Base-by-base conservation (phyloP, 148 eudicot species). In the Rhododendron henanense region DNA sequence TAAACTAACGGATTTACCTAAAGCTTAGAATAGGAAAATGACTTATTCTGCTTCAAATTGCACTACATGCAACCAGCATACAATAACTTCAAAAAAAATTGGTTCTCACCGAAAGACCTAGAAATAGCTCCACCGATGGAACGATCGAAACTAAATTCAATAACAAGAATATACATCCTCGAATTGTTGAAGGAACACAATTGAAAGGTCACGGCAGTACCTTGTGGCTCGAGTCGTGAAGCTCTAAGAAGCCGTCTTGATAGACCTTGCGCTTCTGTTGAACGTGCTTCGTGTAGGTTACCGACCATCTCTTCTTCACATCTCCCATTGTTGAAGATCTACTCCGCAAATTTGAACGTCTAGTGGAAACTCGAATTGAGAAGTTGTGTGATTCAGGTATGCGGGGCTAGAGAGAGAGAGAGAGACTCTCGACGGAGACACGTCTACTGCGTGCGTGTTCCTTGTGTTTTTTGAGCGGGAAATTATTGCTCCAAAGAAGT, bases 221-320 rank as follows among this genome's bases (percentile, higher is more conserved):
- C 92, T 94, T 94, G 87, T 83, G 87, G 87, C 84, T 86, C n/a
- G 92, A 80, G 71, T 85, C 88, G 61, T 90, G 93, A 75, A 93
- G 90, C 81, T 87, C 84, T 35, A 91, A 79, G 85, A 83, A 87
- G 18, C 99, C 96, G 51, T 96, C 99, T 50, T 96, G 99, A 91
- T 94, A 96, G 76, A 96, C 89, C 87, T 95, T 95, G 45, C 96
- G 92, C 93, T 96, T 96, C 90, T 96, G 98, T 89, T 88, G 92
- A 33, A 94, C 57, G 83, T 96, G 99, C 88, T 95, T 96, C 57
- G 99, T 96, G 87, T 94, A 96, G 55, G 95, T 93, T 75, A 93
- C 98, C 16, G 88, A 79, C 98, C 98, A 96, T 88, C 90, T 93
- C 89, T 86, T 93, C 89, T 85, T 82, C 85, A 45, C 82, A 53